These are phyloP conservation scores for Jaltomata sinuosa DNA, from an alignment of 257 asterid species.

Conservation along the genomic window DNA sequence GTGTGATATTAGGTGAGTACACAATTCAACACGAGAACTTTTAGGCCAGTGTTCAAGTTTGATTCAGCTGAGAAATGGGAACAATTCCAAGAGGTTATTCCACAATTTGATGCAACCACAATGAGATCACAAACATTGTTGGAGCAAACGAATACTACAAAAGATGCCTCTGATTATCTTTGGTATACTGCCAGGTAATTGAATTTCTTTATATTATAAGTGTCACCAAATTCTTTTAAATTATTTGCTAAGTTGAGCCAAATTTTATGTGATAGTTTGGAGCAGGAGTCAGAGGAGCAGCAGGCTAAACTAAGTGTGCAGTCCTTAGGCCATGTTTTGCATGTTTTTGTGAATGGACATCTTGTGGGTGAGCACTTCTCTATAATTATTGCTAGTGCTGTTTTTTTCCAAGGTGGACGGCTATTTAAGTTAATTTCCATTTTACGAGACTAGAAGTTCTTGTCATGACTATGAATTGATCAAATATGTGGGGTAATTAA, in stretches of 20 bases:
- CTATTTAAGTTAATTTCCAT: too few species aligned
- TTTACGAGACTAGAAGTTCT: too few species aligned
- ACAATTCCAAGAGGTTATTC: constrained; percentile 47
- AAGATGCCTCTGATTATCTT: constrained; percentile 74
- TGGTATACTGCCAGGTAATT: constrained; percentile 77
- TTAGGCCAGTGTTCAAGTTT: constrained; percentile 24
- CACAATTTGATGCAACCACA: constrained; percentile 28
- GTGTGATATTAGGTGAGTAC: constrained; percentile 33
- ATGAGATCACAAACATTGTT: constrained; percentile 38
- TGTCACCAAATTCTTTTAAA: not conserved
- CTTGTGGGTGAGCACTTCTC: constrained; percentile 34
- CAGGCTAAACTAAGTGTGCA: constrained; percentile 28
- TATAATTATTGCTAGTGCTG: too few species aligned
- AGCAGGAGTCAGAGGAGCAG: constrained; percentile 19
- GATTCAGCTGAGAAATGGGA: constrained; percentile 44
- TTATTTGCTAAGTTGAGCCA: constrained; percentile 4
- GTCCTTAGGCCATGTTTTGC: constrained; percentile 65
- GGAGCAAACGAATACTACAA: constrained; percentile 74
- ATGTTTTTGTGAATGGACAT: constrained; percentile 49
- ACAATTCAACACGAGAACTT: constrained; percentile 38
- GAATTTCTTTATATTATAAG: too few species aligned
- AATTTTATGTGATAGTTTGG: constrained; percentile 24
- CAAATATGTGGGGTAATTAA: too few species aligned
- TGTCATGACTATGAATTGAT: too few species aligned
- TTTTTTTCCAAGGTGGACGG: too few species aligned